Conservation (phyloP, 2,329 filamentous ascomycete species). For the Huntiella abstrusa region DNA sequence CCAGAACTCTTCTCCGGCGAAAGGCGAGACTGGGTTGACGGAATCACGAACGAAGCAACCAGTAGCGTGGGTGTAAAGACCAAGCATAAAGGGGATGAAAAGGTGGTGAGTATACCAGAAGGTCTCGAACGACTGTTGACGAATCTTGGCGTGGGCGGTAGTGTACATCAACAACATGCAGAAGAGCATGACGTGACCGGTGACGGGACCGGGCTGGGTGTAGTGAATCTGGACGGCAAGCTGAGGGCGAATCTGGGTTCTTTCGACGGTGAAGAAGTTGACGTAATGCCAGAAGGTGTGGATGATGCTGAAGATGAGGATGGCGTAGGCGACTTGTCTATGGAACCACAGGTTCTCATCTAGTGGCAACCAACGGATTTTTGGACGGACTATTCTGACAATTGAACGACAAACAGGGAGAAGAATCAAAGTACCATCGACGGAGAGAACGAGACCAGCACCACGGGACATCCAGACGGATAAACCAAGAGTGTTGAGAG, state of each 20-base stretch:
- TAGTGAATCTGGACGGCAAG: conserved; percentile 85
- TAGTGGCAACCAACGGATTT: conserved; percentile 73
- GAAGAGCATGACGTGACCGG: conserved; percentile 89
- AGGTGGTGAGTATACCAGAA: conserved; percentile 99
- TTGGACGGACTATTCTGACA: conserved; percentile 67
- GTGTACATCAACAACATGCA: conserved; percentile 99
- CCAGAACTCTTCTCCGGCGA: conserved; percentile 72
- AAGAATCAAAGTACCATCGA: conserved; percentile 76
- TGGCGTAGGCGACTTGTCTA: conserved; percentile 75
- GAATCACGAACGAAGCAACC: conserved; percentile 92
- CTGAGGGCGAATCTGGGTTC: conserved; percentile 59
- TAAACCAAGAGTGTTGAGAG: conserved; percentile 62
- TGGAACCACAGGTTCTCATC: conserved; percentile 98
- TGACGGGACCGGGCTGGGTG: conserved; percentile 71
- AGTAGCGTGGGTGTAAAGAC: conserved; percentile 85
- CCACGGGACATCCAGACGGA: conserved; percentile 96
- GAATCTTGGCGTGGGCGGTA: conserved; percentile 79
- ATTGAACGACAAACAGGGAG: conserved; percentile 90
- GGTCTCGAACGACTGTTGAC: conserved; percentile 91
- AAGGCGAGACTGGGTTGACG: conserved; percentile 53
- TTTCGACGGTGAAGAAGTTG: conserved; percentile 96
- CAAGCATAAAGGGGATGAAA: conserved; percentile 87
- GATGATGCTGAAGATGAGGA: conserved; percentile 63
- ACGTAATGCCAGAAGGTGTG: conserved; percentile 79
- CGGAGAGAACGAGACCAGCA: conserved; percentile 65